These are phyloP conservation scores for Beauveria caledonica DNA, from an alignment of 2,329 filamentous ascomycete species.

Conservation along the genomic window DNA sequence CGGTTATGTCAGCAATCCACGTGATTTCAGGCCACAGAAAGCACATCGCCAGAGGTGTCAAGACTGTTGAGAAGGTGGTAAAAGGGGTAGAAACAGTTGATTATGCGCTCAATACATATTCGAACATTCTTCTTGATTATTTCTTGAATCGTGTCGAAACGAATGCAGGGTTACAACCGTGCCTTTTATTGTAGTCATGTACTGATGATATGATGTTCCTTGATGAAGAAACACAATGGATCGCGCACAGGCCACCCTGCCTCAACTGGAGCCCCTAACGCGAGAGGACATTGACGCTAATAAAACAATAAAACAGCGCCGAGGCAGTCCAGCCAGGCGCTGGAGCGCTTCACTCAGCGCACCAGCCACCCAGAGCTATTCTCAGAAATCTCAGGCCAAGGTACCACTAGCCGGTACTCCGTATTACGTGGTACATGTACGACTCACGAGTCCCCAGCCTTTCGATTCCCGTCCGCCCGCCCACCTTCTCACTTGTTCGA, in stretches of 20 bases:
- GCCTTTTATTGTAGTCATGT: too few relatives aligned
- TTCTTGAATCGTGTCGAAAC: too few relatives aligned
- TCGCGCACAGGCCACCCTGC: conserved; percentile 7
- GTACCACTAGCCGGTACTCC: too few relatives aligned
- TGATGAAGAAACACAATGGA: not conserved
- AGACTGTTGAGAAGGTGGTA: too few relatives aligned
- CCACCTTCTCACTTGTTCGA: conserved; percentile 4
- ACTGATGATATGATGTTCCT: not conserved
- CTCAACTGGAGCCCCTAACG: conserved; percentile 1
- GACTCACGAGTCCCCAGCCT: not conserved
- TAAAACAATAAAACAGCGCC: not conserved
- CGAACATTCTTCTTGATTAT: too few relatives aligned
- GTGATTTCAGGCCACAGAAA: not conserved
- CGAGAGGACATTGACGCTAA: not conserved
- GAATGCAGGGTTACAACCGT: too few relatives aligned
- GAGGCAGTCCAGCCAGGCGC: not conserved
- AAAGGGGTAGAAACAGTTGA: too few relatives aligned
- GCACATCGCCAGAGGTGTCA: too few relatives aligned
- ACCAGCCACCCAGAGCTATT: not conserved
- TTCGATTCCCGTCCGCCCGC: not conserved
- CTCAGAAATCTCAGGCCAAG: too few relatives aligned
- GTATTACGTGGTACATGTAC: too few relatives aligned
- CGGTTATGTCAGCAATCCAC: not conserved
- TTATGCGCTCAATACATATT: too few relatives aligned
- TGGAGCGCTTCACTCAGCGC: not conserved